Evolutionary conservation across 2,329 filamentous ascomycete species (phyloP).

Genomic region (Myriangium duriaei): DNA sequence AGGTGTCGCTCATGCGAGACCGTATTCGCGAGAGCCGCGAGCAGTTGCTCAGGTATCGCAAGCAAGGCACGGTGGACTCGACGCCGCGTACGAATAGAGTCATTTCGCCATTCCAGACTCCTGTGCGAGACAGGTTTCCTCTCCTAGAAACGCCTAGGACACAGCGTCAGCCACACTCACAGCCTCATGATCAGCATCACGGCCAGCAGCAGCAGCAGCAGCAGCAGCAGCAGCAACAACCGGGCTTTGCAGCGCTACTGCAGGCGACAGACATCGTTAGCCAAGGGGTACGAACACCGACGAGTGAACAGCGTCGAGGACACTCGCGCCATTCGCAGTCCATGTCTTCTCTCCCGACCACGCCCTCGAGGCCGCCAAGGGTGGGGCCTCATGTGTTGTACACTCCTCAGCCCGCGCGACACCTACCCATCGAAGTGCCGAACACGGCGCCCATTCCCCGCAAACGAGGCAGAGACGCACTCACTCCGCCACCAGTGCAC

Average conservation of each 20-base stretch:
- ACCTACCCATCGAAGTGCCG: slow-evolving; percentile 10
- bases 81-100: slow-evolving; percentile 36
- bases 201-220: slow-evolving; percentile 24
- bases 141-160: slow-evolving; percentile 20
- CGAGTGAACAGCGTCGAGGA: slow-evolving; percentile 41
- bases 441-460: slow-evolving; percentile 11
- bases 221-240: slow-evolving; percentile 19
- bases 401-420: slow-evolving; percentile 24
- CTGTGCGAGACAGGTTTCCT: slow-evolving; percentile 35
- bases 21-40: slow-evolving; percentile 83
- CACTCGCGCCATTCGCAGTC: slow-evolving; percentile 71
- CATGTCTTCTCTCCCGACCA: slow-evolving; percentile 71
- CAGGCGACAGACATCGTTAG: slow-evolving; percentile 63
- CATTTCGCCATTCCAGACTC: slow-evolving; percentile 20
- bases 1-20: slow-evolving; percentile 63
- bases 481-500: slow-evolving; percentile 1
- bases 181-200: slow-evolving; percentile 15
- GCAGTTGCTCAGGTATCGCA: slow-evolving; percentile 70
- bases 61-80: slow-evolving; percentile 42
- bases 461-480: neutral
- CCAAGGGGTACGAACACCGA: slow-evolving; percentile 62
- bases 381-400: slow-evolving; percentile 40
- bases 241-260: slow-evolving; percentile 60
- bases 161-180: neutral
- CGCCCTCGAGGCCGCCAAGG: slow-evolving; percentile 43